These are phyloP conservation scores for Candida cerambycidarum DNA, from an alignment of 805 yeast species.

Conservation along the genomic window DNA sequence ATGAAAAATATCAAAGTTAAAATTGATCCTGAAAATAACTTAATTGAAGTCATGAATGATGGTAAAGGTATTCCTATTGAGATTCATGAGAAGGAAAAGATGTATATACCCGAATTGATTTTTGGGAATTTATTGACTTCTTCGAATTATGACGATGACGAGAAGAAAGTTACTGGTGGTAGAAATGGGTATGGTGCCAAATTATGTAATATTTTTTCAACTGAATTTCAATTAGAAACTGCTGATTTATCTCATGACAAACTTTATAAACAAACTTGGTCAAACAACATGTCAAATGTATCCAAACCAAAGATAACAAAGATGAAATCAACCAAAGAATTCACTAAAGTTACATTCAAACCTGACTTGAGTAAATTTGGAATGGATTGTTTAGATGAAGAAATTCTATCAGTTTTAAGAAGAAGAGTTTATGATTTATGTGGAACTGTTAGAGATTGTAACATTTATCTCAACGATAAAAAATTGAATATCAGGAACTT, in stretches of 20 bases:
- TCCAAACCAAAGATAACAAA: slow-evolving; percentile 71
- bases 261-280: slow-evolving; percentile 82
- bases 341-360: slow-evolving; percentile 80
- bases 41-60: slow-evolving; percentile 82
- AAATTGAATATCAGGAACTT: slow-evolving; percentile 69
- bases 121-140: slow-evolving; percentile 95
- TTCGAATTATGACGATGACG: slow-evolving; percentile 92
- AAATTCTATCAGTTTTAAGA: slow-evolving; percentile 76
- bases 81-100: slow-evolving; percentile 85
- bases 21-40: slow-evolving; percentile 71
- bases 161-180: slow-evolving; percentile 97
- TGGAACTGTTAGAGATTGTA: slow-evolving; percentile 85
- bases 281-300: slow-evolving; percentile 76
- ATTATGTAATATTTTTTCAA: slow-evolving; percentile 92
- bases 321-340: slow-evolving; percentile 64
- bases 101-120: slow-evolving; percentile 93
- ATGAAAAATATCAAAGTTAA: slow-evolving; percentile 87
- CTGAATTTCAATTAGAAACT: slow-evolving; percentile 83
- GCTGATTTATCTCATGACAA: slow-evolving; percentile 68
- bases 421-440: slow-evolving; percentile 95
- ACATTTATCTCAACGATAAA: slow-evolving; percentile 74
- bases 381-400: slow-evolving; percentile 83
- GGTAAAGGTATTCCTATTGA: slow-evolving; percentile 96
- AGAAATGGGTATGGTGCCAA: slow-evolving; percentile 98
- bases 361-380: slow-evolving; percentile 85